Base-by-base conservation (phyloP, 345 rosid species). In the Hypericum perforatum region DNA sequence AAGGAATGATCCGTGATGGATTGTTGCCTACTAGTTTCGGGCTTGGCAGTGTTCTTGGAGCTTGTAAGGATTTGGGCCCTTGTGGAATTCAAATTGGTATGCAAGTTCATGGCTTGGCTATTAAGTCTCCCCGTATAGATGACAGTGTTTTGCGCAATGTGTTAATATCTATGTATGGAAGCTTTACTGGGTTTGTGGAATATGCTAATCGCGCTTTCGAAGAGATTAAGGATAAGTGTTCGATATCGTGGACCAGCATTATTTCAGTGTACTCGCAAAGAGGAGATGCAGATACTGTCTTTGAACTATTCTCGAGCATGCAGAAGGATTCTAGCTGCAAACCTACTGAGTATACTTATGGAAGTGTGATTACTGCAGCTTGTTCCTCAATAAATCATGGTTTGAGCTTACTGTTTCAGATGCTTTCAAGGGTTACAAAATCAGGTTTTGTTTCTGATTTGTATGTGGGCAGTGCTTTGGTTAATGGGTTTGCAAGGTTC, bases 281-380 rank as follows among this genome's bases (percentile, higher is more conserved):
- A 62, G 79, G 85, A 29, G 69, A 80, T 36, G 63, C 66, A 9
- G 67, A 15, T 42, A 70, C 76, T 58, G 86, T 82, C 7, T 84
- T 86, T 61, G 52, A 76, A 62, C 70, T 86, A 61, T 81, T 84
- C 67, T 79, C 77, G 12, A 65, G 65, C 16, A 77, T 86, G 95
- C 86, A 80, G 37, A 73, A 49, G 37, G 77, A 76, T 14, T 62
- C 58, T 40, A 48, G 63, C 60, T 64, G 68, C 16, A 75, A 62
- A 58, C 95, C 96, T 62, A 86, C 74, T n/a, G 96, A 86, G 62
- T 90, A 90, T 50, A 87, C 98, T 16, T 79, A 77, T 8, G 96
- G 94, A 50, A 84, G 89, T 77, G 78, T 90, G 67, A 67, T 90
- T 56, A 79, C 82, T 56, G 78, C 72, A 43, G 81, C 95, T 49